A percentile compares a stretch with the other conserved stretches of the same genome.
phyloP scores from a whole-genome alignment of 495 filamentous ascomycete species.

The Haplographium delicatum region DNA sequence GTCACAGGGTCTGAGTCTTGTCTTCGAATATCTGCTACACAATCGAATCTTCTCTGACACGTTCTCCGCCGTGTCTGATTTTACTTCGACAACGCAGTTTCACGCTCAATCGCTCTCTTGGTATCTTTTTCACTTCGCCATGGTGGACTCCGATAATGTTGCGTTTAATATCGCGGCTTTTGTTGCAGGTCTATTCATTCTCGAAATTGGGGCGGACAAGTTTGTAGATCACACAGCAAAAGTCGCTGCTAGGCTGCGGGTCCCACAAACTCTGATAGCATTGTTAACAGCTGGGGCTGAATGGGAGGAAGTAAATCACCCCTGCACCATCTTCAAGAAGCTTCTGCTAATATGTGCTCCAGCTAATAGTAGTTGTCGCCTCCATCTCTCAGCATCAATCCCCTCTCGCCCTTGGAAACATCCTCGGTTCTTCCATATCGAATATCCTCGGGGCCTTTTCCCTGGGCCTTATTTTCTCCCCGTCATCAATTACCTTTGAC shows the following conservation, averaged over 20 bases:
- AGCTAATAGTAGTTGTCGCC: conserved; percentile 49
- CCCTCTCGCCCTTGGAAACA: conserved; percentile 47
- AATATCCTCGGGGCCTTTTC: conserved; percentile 54
- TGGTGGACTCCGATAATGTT: conserved; percentile 24
- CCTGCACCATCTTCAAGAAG: not conserved
- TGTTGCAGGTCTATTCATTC: conserved; percentile 34
- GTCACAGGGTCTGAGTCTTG: no score
- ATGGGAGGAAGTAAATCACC: conserved; percentile 45
- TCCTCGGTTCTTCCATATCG: conserved; percentile 48
- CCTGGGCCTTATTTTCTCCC: conserved; percentile 42
- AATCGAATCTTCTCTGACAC: no score
- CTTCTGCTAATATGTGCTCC: not conserved
- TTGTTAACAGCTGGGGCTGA: conserved; percentile 51
- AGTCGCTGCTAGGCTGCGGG: conserved; percentile 38
- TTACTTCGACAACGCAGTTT: no score
- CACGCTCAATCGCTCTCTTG: no score
- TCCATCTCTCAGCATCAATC: conserved; percentile 39
- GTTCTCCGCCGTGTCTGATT: no score
- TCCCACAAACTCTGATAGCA: conserved; percentile 45
- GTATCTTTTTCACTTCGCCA: no score
- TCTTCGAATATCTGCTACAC: no score
- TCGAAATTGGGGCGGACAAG: conserved; percentile 41
- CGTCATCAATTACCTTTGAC: conserved; percentile 32
- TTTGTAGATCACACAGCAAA: conserved; percentile 51
- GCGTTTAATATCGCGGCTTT: conserved; percentile 34